Evolutionary conservation across 176 grass and related monocot species (phyloP), one percentile per base, ranked within the genome.

Genomic region (Oryza glumipatula): DNA sequence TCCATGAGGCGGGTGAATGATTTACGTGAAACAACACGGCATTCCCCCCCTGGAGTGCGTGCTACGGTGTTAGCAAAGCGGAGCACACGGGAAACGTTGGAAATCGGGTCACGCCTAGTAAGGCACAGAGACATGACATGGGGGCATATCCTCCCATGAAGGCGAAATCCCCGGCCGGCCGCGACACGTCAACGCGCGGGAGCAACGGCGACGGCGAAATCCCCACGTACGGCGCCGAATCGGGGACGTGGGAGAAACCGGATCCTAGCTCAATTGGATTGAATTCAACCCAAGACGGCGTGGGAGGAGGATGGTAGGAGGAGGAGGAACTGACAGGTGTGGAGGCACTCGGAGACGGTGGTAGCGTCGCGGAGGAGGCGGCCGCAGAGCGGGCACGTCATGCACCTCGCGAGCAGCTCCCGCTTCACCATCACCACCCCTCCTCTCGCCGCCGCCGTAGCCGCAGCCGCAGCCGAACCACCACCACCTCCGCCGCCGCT

Each of bases 281-380:
- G 3, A 49, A 58, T 21, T 58, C 6, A n/a, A 58, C n/a, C n/a
- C n/a, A n/a, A n/a, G 1, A 4, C 3, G 32, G 8, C 45, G 39
- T 32, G 9, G 39, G 22, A 6, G 9, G 80, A 1, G 7, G 82
- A 12, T 13, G 72, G 3, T 2, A 4, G 6, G 11, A 8, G 35
- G 7, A 17, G 0, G 8, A 5, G 5, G 6, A 4, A 70, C 88
- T 92, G 72, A 95, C 93, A 95, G 2, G 90, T 95, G 91, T 92
- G 93, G 52, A 95, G 93, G 80, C 93, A 95, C 88, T 95, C 90
- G 73, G 88, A 92, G 76, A 95, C 76, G 80, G 93, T 95, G 88
- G 93, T 95, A 63, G 93, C 93, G 80, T 95, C 86, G 81, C 93
- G 86, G 72, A 95, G 88, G 80, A 90, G 90, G 90, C 82, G 87